These are phyloP conservation scores for Aspergillus fijiensis DNA, from an alignment of 2,329 filamentous ascomycete genomes.

Conservation along the genomic window DNA sequence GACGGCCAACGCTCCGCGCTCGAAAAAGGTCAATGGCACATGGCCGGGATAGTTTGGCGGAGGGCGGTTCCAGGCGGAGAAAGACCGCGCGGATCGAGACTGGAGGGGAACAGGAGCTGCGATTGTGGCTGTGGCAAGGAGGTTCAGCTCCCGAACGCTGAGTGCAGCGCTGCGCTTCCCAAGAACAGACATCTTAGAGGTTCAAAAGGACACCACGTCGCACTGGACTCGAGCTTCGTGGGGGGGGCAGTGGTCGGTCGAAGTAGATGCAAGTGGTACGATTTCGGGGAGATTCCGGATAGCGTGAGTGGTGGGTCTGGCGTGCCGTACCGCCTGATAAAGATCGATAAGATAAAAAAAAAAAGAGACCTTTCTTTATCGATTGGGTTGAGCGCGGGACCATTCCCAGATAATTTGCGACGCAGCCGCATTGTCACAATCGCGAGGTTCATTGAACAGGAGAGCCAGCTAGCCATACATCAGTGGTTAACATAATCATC, in stretches of 20 bases:
- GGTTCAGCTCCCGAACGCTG: constrained; percentile 16
- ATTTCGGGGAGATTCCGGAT: constrained; percentile 13
- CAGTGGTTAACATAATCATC: not conserved
- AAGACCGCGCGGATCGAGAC: constrained; percentile 47
- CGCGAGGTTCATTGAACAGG: not conserved
- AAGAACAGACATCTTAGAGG: constrained; percentile 31
- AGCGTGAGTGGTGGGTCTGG: constrained; percentile 11
- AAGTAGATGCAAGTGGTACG: constrained; percentile 15
- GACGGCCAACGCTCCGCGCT: constrained; percentile 69
- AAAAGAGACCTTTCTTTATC: not conserved
- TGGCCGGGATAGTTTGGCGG: constrained; percentile 87
- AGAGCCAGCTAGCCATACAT: not conserved
- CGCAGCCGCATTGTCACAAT: not conserved
- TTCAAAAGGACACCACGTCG: not conserved
- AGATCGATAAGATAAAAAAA: constrained; percentile 16
- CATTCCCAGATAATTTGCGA: not conserved
- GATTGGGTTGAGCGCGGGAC: not conserved
- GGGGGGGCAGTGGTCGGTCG: not conserved
- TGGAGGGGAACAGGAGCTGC: constrained; percentile 9
- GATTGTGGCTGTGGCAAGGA: constrained; percentile 1
- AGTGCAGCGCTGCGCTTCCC: constrained; percentile 19
- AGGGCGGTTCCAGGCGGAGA: constrained; percentile 83
- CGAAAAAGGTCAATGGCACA: constrained; percentile 77
- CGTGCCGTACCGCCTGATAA: constrained; percentile 22
- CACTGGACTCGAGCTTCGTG: constrained; percentile 13